A percentile compares a stretch with the other conserved stretches of the same genome.
These are phyloP conservation scores for Fusarium graminum DNA, from an alignment of 2,329 filamentous ascomycete species.

Conservation along the genomic window DNA sequence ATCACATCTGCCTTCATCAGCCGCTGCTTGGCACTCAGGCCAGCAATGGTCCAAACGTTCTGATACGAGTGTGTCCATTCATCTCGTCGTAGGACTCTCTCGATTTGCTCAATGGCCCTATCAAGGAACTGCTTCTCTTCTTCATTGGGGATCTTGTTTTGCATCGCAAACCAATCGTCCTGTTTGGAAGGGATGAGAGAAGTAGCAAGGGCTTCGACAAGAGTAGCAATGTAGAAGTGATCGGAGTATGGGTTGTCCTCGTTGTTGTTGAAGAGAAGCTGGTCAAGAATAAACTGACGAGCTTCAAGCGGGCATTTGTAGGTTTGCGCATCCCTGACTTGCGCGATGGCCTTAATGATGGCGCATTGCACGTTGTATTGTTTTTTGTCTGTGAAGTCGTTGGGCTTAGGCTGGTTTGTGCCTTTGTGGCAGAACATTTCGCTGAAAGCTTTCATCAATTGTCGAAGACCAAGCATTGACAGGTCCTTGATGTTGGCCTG, in stretches of 20 bases:
- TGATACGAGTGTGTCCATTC: slow-evolving; percentile 77
- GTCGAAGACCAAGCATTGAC: slow-evolving; percentile 83
- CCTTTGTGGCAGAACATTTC: slow-evolving; percentile 88
- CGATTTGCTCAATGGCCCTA: slow-evolving; percentile 71
- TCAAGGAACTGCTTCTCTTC: slow-evolving; percentile 65
- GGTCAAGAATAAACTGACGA: slow-evolving; percentile 87
- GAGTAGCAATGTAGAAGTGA: slow-evolving; percentile 84
- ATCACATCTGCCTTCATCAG: slow-evolving; percentile 76
- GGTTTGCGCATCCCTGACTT: slow-evolving; percentile 76
- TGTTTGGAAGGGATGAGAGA: slow-evolving; percentile 67
- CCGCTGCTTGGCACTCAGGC: slow-evolving; percentile 70
- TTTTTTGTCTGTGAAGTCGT: slow-evolving; percentile 90
- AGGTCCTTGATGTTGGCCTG: slow-evolving; percentile 76
- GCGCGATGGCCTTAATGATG: slow-evolving; percentile 84
- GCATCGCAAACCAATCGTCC: slow-evolving; percentile 60
- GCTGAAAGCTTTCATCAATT: slow-evolving; percentile 87
- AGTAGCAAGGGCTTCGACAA: slow-evolving; percentile 74
- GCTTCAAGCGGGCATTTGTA: slow-evolving; percentile 84
- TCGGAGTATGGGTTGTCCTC: slow-evolving; percentile 90
- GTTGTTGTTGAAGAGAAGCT: slow-evolving; percentile 95
- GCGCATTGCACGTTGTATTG: slow-evolving; percentile 87
- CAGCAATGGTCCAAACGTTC: slow-evolving; percentile 74
- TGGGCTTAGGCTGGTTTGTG: slow-evolving; percentile 83
- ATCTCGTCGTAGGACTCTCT: slow-evolving; percentile 75
- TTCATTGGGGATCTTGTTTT: slow-evolving; percentile 60